A percentile compares a stretch with the other conserved stretches of the same genome.
These are phyloP conservation scores for Endoconidiophora polonica DNA, from an alignment of 2,329 filamentous ascomycete species.

Conservation along the genomic window DNA sequence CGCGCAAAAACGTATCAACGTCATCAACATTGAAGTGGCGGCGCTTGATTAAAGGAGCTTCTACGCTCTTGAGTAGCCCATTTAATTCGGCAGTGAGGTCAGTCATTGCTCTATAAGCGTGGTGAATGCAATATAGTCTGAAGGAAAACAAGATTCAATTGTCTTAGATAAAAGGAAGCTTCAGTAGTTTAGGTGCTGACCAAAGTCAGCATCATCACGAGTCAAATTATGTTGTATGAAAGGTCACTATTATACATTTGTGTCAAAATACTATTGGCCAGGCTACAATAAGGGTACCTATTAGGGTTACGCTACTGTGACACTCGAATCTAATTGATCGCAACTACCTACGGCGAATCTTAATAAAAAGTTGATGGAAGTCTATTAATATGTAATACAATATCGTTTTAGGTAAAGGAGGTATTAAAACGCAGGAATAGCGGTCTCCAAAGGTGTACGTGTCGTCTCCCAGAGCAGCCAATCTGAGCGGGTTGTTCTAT, in stretches of 20 bases:
- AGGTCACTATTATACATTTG: no score
- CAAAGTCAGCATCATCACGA: neutral
- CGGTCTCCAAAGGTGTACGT: conserved; percentile 49
- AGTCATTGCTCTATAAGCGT: conserved; percentile 23
- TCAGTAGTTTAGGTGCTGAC: neutral
- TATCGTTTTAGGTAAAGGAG: no score
- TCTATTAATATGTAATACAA: no score
- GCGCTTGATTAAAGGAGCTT: conserved; percentile 30
- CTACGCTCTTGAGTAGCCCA: conserved; percentile 44
- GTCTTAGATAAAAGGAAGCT: neutral
- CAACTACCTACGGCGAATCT: no score
- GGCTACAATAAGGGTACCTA: no score
- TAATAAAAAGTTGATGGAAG: no score
- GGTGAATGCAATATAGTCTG: neutral
- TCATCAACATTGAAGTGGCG: conserved; percentile 29
- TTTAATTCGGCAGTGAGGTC: conserved; percentile 56
- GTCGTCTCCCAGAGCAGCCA: conserved; percentile 92
- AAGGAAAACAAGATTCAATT: no score
- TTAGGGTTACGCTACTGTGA: no score
- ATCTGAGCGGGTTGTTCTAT: conserved; percentile 81
- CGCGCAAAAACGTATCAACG: conserved; percentile 78
- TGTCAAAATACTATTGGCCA: no score
- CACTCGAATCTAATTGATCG: no score
- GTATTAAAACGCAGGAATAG: conserved; percentile 37
- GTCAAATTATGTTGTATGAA: neutral